Conservation (phyloP, 148 eudicot species). For the Fagopyrum esculentum region DNA sequence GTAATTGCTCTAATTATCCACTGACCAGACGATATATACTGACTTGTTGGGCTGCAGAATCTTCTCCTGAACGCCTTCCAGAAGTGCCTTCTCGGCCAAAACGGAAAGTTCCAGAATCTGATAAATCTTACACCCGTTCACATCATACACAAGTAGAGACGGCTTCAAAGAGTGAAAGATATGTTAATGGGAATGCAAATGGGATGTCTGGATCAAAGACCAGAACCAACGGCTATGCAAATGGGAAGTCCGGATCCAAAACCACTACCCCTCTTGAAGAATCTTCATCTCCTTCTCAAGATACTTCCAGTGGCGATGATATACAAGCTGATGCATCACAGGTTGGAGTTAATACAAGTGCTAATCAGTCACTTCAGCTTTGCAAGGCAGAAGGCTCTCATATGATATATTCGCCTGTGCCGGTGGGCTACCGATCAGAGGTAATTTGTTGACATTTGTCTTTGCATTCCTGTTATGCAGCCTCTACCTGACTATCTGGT, state of each 20-base stretch:
- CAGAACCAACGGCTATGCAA: constrained; percentile 22
- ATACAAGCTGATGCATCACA: constrained; percentile 17
- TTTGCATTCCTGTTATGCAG: neutral
- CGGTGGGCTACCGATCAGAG: constrained; percentile 20
- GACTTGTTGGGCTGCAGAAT: constrained; percentile 29
- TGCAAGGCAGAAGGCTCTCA: constrained; percentile 17
- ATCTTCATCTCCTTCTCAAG: constrained; percentile 43
- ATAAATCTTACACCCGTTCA: constrained; percentile 18
- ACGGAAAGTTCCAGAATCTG: constrained; percentile 25
- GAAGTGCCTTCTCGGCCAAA: constrained; percentile 26
- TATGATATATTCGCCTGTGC: constrained; percentile 15
- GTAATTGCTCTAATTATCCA: neutral
- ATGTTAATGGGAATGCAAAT: constrained; percentile 24
- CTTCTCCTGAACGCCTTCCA: constrained; percentile 40
- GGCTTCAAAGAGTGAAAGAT: constrained; percentile 26
- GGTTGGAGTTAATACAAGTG: constrained; percentile 23
- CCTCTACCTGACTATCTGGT: neutral
- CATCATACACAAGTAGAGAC: constrained; percentile 19
- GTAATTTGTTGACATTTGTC: constrained; percentile 16
- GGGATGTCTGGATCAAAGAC: constrained; percentile 18
- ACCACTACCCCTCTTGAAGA: constrained; percentile 26
- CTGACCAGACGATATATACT: neutral
- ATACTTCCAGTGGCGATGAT: constrained; percentile 35
- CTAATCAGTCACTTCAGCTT: constrained; percentile 17
- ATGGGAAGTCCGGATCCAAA: constrained; percentile 19